A percentile compares a stretch with the other conserved stretches of the same genome.
Evolutionary conservation across 768 basidiomycete species (phyloP).

Genomic region (Brasilioporus rufonigricans): DNA sequence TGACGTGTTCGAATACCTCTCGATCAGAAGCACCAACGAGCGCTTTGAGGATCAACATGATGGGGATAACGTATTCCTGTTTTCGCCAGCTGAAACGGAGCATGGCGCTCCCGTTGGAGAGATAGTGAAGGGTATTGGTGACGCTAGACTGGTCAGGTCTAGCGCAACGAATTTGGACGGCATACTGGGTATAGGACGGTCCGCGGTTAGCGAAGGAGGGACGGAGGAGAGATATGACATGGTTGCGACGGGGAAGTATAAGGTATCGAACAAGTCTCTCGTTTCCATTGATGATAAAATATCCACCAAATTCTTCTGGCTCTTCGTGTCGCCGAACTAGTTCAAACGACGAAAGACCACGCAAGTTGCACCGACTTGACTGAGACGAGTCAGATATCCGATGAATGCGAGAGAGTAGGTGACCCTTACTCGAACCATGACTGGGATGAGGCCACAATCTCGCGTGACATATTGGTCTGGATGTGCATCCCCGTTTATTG

Average conservation of each 20-base stretch:
- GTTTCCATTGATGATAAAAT: slow-evolving; percentile 98
- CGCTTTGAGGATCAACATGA: slow-evolving; percentile 95
- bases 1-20: slow-evolving; percentile 94
- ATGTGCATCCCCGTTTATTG: slow-evolving; percentile 62
- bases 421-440: slow-evolving; percentile 90
- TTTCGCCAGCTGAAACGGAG: slow-evolving; percentile 96
- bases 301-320: slow-evolving; percentile 97
- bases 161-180: slow-evolving; percentile 93
- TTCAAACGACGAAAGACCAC: slow-evolving; percentile 77
- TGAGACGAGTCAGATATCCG: slow-evolving; percentile 29
- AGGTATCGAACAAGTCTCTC: slow-evolving; percentile 98
- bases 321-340: slow-evolving; percentile 92
- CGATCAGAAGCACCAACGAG: slow-evolving; percentile 88
- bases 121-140: slow-evolving; percentile 97
- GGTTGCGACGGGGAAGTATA: slow-evolving; percentile 92
- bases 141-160: slow-evolving; percentile 89
- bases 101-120: slow-evolving; percentile 96
- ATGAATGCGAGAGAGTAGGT: not conserved
- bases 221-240: slow-evolving; percentile 89
- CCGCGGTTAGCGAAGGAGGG: slow-evolving; percentile 92
- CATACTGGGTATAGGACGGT: slow-evolving; percentile 91
- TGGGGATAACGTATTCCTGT: slow-evolving; percentile 96
- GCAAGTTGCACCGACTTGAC: slow-evolving; percentile 93
- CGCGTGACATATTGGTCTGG: slow-evolving; percentile 63
- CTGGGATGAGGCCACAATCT: slow-evolving; percentile 90